These are phyloP conservation scores for Penicillium brevicompactum DNA, from an alignment of 2,329 filamentous ascomycete genomes.

Conservation along the genomic window DNA sequence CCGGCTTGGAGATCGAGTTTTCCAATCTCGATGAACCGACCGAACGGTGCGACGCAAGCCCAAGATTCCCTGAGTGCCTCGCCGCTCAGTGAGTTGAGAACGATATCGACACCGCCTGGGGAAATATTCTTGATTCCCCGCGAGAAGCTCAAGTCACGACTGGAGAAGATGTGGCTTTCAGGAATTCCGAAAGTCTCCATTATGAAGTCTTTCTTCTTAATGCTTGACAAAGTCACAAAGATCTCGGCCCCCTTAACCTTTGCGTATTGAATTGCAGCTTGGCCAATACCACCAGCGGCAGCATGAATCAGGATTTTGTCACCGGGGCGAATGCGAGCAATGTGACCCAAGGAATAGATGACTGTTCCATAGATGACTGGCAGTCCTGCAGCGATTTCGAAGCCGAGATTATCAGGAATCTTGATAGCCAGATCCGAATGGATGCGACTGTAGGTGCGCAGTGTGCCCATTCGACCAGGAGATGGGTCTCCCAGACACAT, in stretches of 20 bases:
- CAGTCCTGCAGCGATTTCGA: neutral
- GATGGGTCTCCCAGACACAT: too few relatives aligned
- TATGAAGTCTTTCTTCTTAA: neutral
- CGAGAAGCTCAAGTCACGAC: neutral
- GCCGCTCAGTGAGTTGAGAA: neutral
- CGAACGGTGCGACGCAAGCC: neutral
- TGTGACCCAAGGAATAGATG: neutral
- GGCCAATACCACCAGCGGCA: neutral
- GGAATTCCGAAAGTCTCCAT: neutral
- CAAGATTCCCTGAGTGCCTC: neutral
- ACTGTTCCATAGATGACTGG: slow-evolving; percentile 1
- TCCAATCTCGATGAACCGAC: neutral
- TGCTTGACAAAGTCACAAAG: neutral
- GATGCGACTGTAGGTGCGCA: too few relatives aligned
- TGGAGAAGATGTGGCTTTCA: neutral
- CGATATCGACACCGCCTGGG: neutral
- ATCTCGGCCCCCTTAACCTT: neutral
- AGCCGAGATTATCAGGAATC: too few relatives aligned
- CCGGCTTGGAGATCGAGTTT: neutral
- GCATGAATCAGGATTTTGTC: neutral
- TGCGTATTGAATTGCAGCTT: neutral
- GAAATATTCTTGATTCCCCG: neutral
- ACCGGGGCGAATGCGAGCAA: neutral
- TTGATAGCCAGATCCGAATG: too few relatives aligned
- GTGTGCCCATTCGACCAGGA: too few relatives aligned